A percentile compares a stretch with the other conserved stretches of the same genome.
These are phyloP conservation scores for Alloteropsis semialata DNA, from an alignment of 176 grass and related monocot species.

Conservation along the genomic window DNA sequence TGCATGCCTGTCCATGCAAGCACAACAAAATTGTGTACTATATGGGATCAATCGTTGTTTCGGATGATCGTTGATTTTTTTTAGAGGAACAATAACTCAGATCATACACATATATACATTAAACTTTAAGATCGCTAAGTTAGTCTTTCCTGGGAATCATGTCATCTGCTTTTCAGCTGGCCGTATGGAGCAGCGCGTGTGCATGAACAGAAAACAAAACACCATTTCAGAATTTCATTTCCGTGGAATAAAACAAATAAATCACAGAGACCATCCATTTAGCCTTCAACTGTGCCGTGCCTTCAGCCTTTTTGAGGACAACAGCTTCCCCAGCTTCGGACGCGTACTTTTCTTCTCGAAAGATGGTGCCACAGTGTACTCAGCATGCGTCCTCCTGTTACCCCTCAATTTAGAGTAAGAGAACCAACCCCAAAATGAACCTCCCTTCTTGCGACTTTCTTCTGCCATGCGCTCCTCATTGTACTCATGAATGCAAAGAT, in stretches of 20 bases:
- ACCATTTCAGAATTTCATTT: not conserved
- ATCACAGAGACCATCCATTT: not conserved
- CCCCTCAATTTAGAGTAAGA: conserved; percentile 53
- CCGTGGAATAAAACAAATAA: not conserved
- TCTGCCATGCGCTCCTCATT: conserved; percentile 20
- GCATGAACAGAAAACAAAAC: not conserved
- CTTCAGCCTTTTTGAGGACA: conserved; percentile 36
- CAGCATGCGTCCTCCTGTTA: conserved; percentile 39
- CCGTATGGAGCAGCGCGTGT: not conserved
- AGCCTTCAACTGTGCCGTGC: not conserved
- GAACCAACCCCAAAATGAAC: conserved; percentile 48
- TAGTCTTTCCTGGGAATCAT: not conserved
- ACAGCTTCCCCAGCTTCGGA: conserved; percentile 36
- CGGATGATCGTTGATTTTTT: not conserved
- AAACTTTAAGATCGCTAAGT: not conserved
- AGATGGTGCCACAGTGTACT: conserved; percentile 5
- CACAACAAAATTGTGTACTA: not conserved
- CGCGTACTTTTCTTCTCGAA: conserved; percentile 17
- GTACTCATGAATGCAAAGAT: not conserved
- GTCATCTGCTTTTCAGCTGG: conserved; percentile 17
- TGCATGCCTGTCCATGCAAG: not conserved
- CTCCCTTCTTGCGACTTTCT: conserved; percentile 24
- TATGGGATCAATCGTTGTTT: conserved; percentile 15
- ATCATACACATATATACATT: conserved; percentile 2
- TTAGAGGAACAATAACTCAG: not conserved